Base-by-base conservation (phyloP, 2,329 filamentous ascomycete species). In the Berkeleyomyces basicola region DNA sequence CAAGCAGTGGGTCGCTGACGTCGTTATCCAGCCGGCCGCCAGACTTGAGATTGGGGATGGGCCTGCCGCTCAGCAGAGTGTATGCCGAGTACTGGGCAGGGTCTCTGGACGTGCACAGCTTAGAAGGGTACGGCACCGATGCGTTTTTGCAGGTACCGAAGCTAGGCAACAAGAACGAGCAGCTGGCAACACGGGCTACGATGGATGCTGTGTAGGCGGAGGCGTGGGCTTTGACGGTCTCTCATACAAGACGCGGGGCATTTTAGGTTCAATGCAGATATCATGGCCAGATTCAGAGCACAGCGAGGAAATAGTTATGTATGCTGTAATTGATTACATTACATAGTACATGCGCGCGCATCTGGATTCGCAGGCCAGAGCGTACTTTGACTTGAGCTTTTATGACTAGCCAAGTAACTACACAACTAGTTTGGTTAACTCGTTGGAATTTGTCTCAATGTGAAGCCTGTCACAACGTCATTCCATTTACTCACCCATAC, bases 11-110 rank as follows among this genome's bases (percentile, higher is more conserved):
- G 67, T 96, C 90, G 0, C 77, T 99, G 36, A 84, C 87, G 9
- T 85, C 87, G 1, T 77, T 99, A 49, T 89, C 89, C 1, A 87
- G 85, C 64, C 81, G 93, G 43, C 89, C 90, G 16, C 92, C 93
- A 0, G 87, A 96, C 70, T 76, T 97, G 65, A 82, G 90, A 9
- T 79, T 99, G 1, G 93, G 93, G 3, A 95, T 99, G 80, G 93
- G 93, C 1, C 74, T 99, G 60, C 93, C 93, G 0, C 85, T 99
- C 75, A 96, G 91, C 69, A 83, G 90, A 66, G 88, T 97, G 2
- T 99, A 97, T 73, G 90, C 92, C 37, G 92, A 97, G 73, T 97
- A 97, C 73, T 99, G 93, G 93, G 93, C 93, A 2, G 93, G 93
- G 33, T 93, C 83, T 68, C 76, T 99, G 7, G 88, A 96, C 69